These are phyloP conservation scores for Orychophragmus violaceus DNA, from an alignment of 345 rosid species.

Conservation along the genomic window DNA sequence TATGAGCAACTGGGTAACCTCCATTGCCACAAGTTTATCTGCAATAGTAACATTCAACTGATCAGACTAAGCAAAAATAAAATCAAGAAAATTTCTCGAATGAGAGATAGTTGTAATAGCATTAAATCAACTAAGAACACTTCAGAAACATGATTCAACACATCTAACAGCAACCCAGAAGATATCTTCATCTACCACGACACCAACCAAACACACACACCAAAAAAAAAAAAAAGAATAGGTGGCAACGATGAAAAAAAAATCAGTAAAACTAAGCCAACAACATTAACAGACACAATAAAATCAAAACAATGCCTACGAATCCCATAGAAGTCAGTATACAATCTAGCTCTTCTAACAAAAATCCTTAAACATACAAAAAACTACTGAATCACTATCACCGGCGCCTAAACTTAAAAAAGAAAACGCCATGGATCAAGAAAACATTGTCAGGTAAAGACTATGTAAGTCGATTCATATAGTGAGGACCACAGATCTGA, in stretches of 20 bases:
- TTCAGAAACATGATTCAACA: no score
- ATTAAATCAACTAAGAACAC: no score
- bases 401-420: background rate
- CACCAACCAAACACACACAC: no score
- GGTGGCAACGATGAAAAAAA: no score
- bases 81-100: no score
- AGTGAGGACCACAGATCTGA: conserved; percentile 17
- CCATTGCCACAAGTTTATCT: conserved; percentile 36
- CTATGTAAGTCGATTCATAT: background rate
- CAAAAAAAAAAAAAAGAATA: no score
- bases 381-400: background rate
- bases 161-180: no score
- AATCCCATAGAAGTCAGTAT: background rate
- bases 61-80: background rate
- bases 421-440: background rate
- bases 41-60: background rate
- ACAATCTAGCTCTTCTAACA: background rate
- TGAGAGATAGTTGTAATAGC: no score
- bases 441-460: background rate
- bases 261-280: no score
- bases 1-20: conserved; percentile 65
- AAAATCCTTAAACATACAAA: background rate
- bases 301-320: no score
- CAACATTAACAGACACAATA: no score
- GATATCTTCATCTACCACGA: no score